phyloP scores from a whole-genome alignment of 2,329 filamentous ascomycete species.

The Cladosporium sp. region DNA sequence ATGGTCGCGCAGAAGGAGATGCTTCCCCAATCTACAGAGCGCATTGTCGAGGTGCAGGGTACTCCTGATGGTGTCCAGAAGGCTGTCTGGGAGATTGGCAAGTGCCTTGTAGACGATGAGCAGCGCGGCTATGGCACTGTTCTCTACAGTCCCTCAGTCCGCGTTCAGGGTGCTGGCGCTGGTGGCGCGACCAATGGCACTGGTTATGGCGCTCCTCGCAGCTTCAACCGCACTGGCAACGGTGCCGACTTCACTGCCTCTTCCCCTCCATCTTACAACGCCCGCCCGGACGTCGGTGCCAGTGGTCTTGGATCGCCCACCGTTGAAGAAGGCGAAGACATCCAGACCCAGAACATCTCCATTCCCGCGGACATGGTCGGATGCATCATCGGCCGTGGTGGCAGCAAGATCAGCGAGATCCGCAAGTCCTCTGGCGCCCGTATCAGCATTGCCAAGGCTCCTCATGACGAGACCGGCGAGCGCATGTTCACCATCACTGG shows the following conservation, averaged over 20 bases:
- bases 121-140: constrained; percentile 96
- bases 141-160: constrained; percentile 93
- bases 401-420: constrained; percentile 98
- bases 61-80: constrained; percentile 93
- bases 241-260: constrained; percentile 95
- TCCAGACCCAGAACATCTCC: constrained; percentile 99
- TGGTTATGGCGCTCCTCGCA: constrained; percentile 53
- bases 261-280: constrained; percentile 66
- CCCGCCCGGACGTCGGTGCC: constrained; percentile 69
- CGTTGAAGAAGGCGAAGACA: constrained; percentile 94
- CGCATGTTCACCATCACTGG: constrained; percentile 99
- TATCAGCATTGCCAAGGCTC: constrained; percentile 96
- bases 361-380: constrained; percentile 99
- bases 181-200: constrained; percentile 54
- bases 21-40: constrained; percentile 97
- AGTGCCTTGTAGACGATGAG: constrained; percentile 97
- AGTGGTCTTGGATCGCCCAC: constrained; percentile 79
- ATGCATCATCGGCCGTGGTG: constrained; percentile 94
- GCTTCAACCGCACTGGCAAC: constrained; percentile 91
- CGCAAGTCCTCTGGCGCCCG: constrained; percentile 93
- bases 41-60: constrained; percentile 95
- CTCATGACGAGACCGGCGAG: constrained; percentile 96
- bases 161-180: constrained; percentile 68
- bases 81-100: constrained; percentile 97
- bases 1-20: constrained; percentile 99